Evolutionary conservation across 805 yeast species (phyloP).

Genomic region (Saturnispora dispora): DNA sequence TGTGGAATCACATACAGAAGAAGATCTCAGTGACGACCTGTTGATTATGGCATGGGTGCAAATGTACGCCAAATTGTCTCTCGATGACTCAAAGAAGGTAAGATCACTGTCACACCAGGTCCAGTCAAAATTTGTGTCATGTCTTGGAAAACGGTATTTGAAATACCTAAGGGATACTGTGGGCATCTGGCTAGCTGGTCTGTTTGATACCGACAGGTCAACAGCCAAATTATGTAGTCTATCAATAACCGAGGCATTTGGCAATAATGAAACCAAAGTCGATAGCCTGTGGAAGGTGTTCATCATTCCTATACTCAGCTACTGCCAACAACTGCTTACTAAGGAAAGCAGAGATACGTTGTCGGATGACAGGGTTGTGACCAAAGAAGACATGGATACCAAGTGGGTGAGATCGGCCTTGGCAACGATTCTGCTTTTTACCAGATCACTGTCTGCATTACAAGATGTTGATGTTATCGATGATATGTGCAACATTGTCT

Average conservation of each 20-base stretch:
- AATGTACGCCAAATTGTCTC: constrained; percentile 67
- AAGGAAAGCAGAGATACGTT: constrained; percentile 54
- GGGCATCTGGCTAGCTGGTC: constrained; percentile 66
- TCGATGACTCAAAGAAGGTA: constrained; percentile 60
- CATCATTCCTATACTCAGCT: constrained; percentile 44
- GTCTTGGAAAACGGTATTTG: constrained; percentile 46
- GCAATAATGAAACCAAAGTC: constrained; percentile 43
- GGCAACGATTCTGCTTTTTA: constrained; percentile 42
- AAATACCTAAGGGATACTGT: constrained; percentile 63
- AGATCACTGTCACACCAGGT: constrained; percentile 54
- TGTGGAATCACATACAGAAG: constrained; percentile 21
- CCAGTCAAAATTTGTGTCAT: constrained; percentile 45
- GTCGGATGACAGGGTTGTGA: constrained; percentile 65
- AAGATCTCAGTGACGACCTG: constrained; percentile 38
- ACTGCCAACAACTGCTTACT: constrained; percentile 41
- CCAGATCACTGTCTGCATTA: constrained; percentile 14
- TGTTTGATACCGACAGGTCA: constrained; percentile 57
- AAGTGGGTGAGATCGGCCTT: constrained; percentile 54
- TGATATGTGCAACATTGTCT: constrained; percentile 16
- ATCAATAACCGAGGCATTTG: constrained; percentile 46
- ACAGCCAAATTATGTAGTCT: constrained; percentile 44
- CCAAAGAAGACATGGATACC: constrained; percentile 53
- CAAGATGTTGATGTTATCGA: constrained; percentile 13
- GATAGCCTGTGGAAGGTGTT: constrained; percentile 55
- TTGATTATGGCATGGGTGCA: constrained; percentile 66